A percentile compares a stretch with the other conserved stretches of the same genome.
Evolutionary conservation across 2,329 filamentous ascomycete species (phyloP).

Genomic region (Sordariomycetes sp.): DNA sequence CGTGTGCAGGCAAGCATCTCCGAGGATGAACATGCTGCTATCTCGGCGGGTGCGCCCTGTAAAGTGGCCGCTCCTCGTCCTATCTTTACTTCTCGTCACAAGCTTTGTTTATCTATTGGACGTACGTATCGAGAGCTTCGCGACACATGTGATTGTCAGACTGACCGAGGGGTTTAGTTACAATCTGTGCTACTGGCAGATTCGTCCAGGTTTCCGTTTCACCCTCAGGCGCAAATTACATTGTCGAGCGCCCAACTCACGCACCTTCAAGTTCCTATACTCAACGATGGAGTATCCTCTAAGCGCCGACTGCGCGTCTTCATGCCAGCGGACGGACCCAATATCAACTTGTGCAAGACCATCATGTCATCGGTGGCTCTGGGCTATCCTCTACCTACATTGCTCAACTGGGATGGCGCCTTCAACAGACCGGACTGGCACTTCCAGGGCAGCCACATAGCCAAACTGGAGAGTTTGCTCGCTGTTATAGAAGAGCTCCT

Average conservation of each 20-base stretch:
- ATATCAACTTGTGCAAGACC: slow-evolving; percentile 27
- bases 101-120: background rate
- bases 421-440: slow-evolving; percentile 26
- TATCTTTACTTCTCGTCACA: background rate
- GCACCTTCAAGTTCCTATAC: background rate
- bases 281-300: slow-evolving; percentile 1
- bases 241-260: background rate
- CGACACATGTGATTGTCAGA: background rate
- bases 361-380: slow-evolving; percentile 26
- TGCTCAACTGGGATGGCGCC: slow-evolving; percentile 27
- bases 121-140: background rate
- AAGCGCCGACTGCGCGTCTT: slow-evolving; percentile 22
- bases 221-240: background rate
- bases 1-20: too few species aligned
- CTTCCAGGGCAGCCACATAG: slow-evolving; percentile 26
- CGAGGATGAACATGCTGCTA: too few species aligned
- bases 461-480: slow-evolving; percentile 24
- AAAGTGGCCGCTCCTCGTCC: background rate
- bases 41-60: background rate
- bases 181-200: too few species aligned
- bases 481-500: slow-evolving; percentile 19
- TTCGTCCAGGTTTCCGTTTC: too few species aligned
- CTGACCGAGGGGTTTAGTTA: background rate
- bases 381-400: slow-evolving; percentile 24
- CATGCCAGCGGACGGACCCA: slow-evolving; percentile 25